These are phyloP conservation scores for Lactarius tabidus DNA, from an alignment of 768 basidiomycete genomes.

Conservation along the genomic window DNA sequence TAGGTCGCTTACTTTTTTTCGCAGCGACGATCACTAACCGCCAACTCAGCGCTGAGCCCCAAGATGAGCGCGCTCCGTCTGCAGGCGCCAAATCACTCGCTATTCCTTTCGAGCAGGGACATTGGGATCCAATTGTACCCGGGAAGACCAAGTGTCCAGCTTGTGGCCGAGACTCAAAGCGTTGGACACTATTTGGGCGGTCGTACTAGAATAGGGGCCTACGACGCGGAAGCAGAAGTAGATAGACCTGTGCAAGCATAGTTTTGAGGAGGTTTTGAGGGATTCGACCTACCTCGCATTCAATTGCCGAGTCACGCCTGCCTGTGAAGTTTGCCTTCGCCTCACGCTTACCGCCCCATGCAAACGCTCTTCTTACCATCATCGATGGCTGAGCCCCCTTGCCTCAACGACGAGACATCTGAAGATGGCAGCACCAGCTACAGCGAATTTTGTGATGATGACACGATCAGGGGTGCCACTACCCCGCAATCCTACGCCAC, in stretches of 20 bases:
- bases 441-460: constrained; percentile 19
- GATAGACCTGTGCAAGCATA: constrained; percentile 5
- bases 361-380: neutral
- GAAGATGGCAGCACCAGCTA: constrained; percentile 12
- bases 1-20: constrained; percentile 39
- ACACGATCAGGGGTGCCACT: neutral
- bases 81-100: constrained; percentile 96
- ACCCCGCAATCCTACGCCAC: neutral
- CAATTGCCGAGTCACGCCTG: neutral
- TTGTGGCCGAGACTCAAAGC: constrained; percentile 84
- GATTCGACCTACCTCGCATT: neutral
- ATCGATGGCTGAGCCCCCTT: neutral
- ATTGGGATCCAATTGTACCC: constrained; percentile 72
- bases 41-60: constrained; percentile 64
- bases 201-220: constrained; percentile 49
- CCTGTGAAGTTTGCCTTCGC: neutral
- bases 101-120: constrained; percentile 91
- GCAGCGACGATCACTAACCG: neutral
- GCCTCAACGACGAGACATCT: neutral
- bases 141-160: constrained; percentile 88
- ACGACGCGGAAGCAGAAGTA: constrained; percentile 5
- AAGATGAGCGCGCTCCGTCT: constrained; percentile 93
- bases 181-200: constrained; percentile 96
- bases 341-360: neutral
- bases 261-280: neutral